Evolutionary conservation across 495 filamentous ascomycete species (phyloP).

Genomic region (Hyaloscypha variabilis): DNA sequence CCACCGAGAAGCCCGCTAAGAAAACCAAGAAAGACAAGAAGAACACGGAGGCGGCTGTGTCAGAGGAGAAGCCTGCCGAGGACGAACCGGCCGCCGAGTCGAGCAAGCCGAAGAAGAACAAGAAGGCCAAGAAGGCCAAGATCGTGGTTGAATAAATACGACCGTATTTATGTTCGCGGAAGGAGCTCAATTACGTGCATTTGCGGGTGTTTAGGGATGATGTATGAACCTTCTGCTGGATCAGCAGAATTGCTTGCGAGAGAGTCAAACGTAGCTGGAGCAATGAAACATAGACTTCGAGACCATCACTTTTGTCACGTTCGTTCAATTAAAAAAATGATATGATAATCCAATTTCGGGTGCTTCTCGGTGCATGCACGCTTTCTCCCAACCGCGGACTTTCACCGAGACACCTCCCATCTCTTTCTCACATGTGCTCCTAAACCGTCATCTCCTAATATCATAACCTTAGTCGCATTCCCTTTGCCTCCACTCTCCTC

Average conservation of each 20-base stretch:
- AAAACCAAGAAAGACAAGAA: slow-evolving; percentile 16
- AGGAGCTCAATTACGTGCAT: background rate
- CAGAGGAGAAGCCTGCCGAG: background rate
- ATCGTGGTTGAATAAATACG: background rate
- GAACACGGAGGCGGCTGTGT: background rate
- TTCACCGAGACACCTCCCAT: background rate
- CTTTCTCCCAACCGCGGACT: no score
- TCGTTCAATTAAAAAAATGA: no score
- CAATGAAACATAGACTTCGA: no score
- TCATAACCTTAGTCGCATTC: background rate
- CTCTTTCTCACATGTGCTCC: background rate
- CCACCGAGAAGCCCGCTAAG: slow-evolving; percentile 7
- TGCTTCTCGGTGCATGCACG: no score
- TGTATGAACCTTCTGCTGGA: no score
- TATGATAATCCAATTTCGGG: no score
- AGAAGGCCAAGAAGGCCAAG: slow-evolving; percentile 8
- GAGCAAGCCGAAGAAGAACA: slow-evolving; percentile 4
- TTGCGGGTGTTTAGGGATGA: background rate
- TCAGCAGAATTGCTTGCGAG: no score
- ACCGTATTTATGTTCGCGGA: background rate
- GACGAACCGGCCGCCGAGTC: background rate
- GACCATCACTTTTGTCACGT: no score
- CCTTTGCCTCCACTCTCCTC: background rate
- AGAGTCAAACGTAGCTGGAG: no score
- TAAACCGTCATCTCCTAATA: background rate